These are phyloP conservation scores for Cryptococcus sp. DNA, from an alignment of 1,284 basidiomycete species.

Conservation along the genomic window DNA sequence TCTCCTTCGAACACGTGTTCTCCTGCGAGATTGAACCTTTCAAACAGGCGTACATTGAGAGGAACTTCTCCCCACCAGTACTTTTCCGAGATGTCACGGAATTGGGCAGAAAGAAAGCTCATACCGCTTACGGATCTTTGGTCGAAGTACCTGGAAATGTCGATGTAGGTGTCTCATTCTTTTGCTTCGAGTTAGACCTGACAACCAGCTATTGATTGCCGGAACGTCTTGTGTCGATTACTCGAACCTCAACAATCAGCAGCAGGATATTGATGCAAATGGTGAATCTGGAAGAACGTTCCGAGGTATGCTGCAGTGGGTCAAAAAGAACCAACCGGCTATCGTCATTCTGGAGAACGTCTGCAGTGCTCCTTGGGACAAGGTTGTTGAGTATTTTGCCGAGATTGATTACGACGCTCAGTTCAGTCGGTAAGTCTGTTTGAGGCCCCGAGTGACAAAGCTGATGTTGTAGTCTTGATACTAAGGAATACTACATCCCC, in stretches of 20 bases:
- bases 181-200: constrained; percentile 20
- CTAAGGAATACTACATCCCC: constrained; percentile 90
- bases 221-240: constrained; percentile 97
- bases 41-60: constrained; percentile 96
- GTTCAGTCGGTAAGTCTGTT: constrained; percentile 51
- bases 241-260: constrained; percentile 88
- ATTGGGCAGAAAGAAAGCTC: constrained; percentile 72
- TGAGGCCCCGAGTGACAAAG: background rate
- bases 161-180: constrained; percentile 51
- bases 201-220: constrained; percentile 61
- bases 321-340: constrained; percentile 77
- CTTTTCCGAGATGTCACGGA: constrained; percentile 94
- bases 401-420: constrained; percentile 72
- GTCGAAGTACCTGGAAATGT: constrained; percentile 84
- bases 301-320: constrained; percentile 89
- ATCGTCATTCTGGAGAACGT: constrained; percentile 93
- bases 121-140: constrained; percentile 83
- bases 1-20: constrained; percentile 87
- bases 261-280: constrained; percentile 78
- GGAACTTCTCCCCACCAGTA: constrained; percentile 76
- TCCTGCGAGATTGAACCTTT: constrained; percentile 98
- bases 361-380: constrained; percentile 80
- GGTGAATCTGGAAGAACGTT: constrained; percentile 90
- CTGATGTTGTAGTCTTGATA: constrained; percentile 61
- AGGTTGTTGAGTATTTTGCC: constrained; percentile 71